Conservation (phyloP, 371 early-diverging fungal genomes). For the Syncephalastrum monosporum region DNA sequence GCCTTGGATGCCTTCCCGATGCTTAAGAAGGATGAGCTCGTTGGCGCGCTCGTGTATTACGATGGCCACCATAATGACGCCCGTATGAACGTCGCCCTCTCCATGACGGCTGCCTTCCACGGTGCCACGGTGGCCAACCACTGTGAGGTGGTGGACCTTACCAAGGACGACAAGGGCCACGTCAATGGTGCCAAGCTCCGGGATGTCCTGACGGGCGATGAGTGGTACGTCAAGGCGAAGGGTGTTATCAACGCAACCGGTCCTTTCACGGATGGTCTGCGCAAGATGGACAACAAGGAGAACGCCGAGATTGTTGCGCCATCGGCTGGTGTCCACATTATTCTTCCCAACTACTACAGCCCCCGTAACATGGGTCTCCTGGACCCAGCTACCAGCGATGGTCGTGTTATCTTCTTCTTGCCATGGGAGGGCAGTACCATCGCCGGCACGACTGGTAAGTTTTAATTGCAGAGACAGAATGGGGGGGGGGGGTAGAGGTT, state of each 20-base stretch:
- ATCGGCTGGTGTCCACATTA: conserved; percentile 96
- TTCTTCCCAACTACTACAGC: conserved; percentile 92
- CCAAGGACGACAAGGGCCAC: conserved; percentile 67
- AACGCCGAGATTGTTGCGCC: conserved; percentile 90
- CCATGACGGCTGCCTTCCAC: conserved; percentile 90
- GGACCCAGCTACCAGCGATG: conserved; percentile 97
- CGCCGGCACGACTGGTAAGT: conserved; percentile 93
- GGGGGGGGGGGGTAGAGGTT: no score
- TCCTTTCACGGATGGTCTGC: conserved; percentile 80
- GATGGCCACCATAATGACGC: conserved; percentile 99
- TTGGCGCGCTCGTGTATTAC: conserved; percentile 97
- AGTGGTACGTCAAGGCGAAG: conserved; percentile 87
- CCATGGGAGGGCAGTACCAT: conserved; percentile 98
- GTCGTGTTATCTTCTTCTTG: conserved; percentile 98
- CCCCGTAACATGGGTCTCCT: conserved; percentile 97
- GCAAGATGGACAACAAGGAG: conserved; percentile 82
- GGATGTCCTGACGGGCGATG: conserved; percentile 90
- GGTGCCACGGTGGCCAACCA: conserved; percentile 98
- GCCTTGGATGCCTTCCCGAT: conserved; percentile 95
- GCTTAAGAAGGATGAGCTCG: conserved; percentile 87
- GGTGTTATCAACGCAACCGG: conserved; percentile 87
- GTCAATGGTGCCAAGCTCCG: conserved; percentile 82
- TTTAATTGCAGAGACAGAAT: background rate
- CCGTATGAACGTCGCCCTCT: conserved; percentile 96
- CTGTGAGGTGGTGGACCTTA: conserved; percentile 83